Conservation (phyloP, 2,329 filamentous ascomycete species). For the Talaromyces sp. region DNA sequence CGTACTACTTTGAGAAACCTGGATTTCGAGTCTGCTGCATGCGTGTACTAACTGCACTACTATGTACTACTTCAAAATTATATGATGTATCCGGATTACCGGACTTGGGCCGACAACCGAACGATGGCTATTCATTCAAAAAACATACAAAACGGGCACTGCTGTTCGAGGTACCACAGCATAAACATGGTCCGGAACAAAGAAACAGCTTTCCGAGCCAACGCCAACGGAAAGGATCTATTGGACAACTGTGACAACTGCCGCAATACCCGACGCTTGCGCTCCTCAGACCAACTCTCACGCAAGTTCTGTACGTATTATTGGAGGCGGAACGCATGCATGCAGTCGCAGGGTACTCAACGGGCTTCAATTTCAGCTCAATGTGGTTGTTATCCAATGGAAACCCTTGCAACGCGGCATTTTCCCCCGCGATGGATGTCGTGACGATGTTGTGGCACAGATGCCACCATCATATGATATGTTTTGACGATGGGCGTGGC, state of each 20-base stretch:
- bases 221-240: not conserved
- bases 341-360: not conserved
- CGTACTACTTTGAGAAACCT: not conserved
- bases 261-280: not conserved
- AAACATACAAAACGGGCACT: not conserved
- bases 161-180: not conserved
- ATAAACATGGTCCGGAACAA: not conserved
- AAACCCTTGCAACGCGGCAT: not conserved
- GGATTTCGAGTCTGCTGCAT: not conserved
- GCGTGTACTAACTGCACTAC: not conserved
- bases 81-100: not conserved
- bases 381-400: not conserved
- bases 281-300: not conserved
- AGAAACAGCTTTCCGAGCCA: not conserved
- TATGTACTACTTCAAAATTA: not conserved
- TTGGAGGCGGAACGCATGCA: not conserved
- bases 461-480: not conserved
- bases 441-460: not conserved
- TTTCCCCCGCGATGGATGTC: too few relatives aligned
- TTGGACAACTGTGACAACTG: not conserved
- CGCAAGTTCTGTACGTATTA: not conserved
- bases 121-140: not conserved
- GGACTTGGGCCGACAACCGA: not conserved
- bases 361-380: not conserved
- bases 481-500: not conserved